phyloP scores from a whole-genome alignment of 1,284 basidiomycete genomes.

The Ganoderma sinense region DNA sequence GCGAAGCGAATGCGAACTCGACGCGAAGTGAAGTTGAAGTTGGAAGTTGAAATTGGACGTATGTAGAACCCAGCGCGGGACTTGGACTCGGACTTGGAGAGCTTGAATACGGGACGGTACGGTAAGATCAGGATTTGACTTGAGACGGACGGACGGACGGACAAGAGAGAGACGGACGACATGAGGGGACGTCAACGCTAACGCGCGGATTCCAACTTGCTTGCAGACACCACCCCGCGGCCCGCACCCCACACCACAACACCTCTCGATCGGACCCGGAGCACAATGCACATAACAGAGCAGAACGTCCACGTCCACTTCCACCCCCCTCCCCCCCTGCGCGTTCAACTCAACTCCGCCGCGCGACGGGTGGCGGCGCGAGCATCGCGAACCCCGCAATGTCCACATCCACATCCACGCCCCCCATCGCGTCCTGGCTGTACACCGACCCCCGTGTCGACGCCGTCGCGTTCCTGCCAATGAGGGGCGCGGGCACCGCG shows the following conservation, averaged over 20 bases:
- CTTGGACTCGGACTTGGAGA: not conserved
- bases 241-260: too few species aligned
- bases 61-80: too few species aligned
- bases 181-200: not conserved
- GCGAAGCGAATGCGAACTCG: too few species aligned
- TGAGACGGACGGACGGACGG: not conserved
- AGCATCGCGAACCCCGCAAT: constrained; percentile 30
- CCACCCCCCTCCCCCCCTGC: not conserved
- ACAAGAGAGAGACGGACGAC: too few species aligned
- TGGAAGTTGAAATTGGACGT: too few species aligned
- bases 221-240: not conserved
- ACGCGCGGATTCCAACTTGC: constrained; percentile 9
- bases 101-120: not conserved
- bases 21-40: too few species aligned
- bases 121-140: not conserved
- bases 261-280: not conserved
- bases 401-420: constrained; percentile 1
- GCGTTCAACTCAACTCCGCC: not conserved
- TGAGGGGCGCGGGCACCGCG: not conserved
- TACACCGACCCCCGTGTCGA: constrained; percentile 22
- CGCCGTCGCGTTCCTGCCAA: constrained; percentile 12
- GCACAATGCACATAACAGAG: not conserved
- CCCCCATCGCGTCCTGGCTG: constrained; percentile 9
- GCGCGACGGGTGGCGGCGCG: constrained; percentile 20
- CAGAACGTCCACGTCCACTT: not conserved